phyloP scores from a whole-genome alignment of 2,329 filamentous ascomycete species.

The Neobulgaria alba region DNA sequence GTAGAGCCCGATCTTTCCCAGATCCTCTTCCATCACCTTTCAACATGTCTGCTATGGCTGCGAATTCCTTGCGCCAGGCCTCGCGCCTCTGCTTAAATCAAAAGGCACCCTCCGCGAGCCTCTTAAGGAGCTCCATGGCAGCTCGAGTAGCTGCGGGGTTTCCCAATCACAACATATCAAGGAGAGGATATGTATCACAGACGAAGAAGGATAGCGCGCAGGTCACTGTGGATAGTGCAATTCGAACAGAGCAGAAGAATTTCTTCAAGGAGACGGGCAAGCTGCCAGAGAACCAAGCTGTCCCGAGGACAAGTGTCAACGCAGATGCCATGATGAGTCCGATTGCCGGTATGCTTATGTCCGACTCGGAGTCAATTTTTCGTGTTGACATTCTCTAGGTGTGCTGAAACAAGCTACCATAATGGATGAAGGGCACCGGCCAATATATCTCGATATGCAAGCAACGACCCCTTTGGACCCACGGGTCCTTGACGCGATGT shows the following conservation, averaged over 20 bases:
- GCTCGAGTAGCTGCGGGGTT: constrained; percentile 15
- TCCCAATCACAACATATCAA: constrained; percentile 17
- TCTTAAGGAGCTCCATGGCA: constrained; percentile 19
- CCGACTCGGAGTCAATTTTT: constrained; percentile 2
- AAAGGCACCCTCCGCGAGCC: constrained; percentile 10
- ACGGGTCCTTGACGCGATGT: constrained; percentile 90
- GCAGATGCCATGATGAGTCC: constrained; percentile 65
- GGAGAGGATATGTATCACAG: constrained; percentile 74
- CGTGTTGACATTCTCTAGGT: constrained; percentile 34
- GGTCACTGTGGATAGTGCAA: constrained; percentile 73
- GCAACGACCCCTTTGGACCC: constrained; percentile 93
- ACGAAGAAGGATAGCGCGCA: constrained; percentile 72
- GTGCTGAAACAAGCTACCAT: constrained; percentile 86
- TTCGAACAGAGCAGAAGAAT: constrained; percentile 77
- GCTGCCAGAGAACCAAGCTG: constrained; percentile 19
- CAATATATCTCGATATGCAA: constrained; percentile 98
- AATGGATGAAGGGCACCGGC: constrained; percentile 85
- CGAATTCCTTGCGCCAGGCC: constrained; percentile 27
- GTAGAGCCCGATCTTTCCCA: background rate
- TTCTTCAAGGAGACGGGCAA: constrained; percentile 50
- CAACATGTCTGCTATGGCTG: constrained; percentile 24
- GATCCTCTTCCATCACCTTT: background rate
- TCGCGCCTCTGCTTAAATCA: constrained; percentile 27
- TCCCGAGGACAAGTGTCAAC: constrained; percentile 21
- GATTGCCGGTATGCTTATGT: constrained; percentile 48